Evolutionary conservation across 2,329 filamentous ascomycete genomes (phyloP), one percentile per base, ranked within the genome.

Genomic region (Ceratocystis huliohia): DNA sequence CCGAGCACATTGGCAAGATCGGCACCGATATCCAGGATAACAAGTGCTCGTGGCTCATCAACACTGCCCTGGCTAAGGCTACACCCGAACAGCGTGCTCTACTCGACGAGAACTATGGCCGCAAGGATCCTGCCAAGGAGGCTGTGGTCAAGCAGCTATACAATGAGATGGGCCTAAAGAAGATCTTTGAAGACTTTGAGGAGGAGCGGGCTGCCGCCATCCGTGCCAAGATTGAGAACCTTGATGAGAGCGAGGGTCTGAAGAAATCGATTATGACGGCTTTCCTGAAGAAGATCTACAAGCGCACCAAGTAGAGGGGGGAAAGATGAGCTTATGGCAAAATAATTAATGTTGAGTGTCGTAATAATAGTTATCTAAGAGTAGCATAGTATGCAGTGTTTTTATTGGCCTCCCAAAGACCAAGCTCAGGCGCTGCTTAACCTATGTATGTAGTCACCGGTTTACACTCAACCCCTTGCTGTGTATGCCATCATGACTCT

Each of bases 21-120:
- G 94, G 94, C 71, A 99, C 94, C 68, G 94, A 99, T 74, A 99
- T 99, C 77, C 87, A 92, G 82, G 94, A 99, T 80, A 99, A 99
- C 84, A 99, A 99, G 84, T 99, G 94, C 83, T 95, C 90, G 53
- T 99, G 94, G 94, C 81, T 99, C 68, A 84, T 99, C 77, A 99
- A 99, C 83, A 88, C 96, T 78, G 94, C 94, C 61, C 82, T 99
- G 68, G 82, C 86, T 75, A 83, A 88, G 69, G 88, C 84, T 70
- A 92, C 83, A 1, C 86, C 90, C 1, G 91, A 93, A 75, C 94
- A 99, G 82, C 86, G 91, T 74, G 82, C 88, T 78, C 77, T 95
- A 48, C 86, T 99, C 64, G 91, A 96, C 74, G 85, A 90, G 67
- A 93, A 96, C 80, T 99, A 99, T 76, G 94, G 94, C 71, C 86